These are phyloP conservation scores for Oryza punctata DNA, from an alignment of 176 grass and related monocot species.

Conservation along the genomic window DNA sequence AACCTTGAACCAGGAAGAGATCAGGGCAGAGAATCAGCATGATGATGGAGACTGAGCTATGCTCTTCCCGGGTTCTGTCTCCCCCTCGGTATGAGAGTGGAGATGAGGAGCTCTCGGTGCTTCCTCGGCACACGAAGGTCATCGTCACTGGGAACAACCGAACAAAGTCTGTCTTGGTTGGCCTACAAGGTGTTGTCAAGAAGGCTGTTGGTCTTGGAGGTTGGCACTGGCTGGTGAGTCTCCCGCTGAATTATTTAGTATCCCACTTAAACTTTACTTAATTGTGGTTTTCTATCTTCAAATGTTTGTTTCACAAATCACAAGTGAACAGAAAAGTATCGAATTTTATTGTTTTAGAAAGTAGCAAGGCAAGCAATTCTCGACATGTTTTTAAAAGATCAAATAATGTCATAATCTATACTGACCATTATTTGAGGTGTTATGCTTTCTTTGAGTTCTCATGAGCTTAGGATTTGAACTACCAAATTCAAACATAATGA, in stretches of 20 bases:
- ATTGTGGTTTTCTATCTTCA: background rate
- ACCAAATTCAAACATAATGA: conserved; percentile 11
- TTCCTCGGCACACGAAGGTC: conserved; percentile 80
- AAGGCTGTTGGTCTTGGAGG: conserved; percentile 89
- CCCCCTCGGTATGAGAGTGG: conserved; percentile 53
- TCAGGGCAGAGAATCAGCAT: conserved; percentile 3
- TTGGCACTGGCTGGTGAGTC: conserved; percentile 84
- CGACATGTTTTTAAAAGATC: background rate
- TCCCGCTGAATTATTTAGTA: conserved; percentile 6
- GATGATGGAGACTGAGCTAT: conserved; percentile 72
- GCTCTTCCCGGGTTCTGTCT: conserved; percentile 46
- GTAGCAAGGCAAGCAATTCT: background rate
- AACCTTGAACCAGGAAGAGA: conserved; percentile 24
- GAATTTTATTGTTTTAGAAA: conserved; percentile 15
- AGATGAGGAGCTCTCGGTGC: conserved; percentile 69
- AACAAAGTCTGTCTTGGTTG: conserved; percentile 83
- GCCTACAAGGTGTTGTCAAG: conserved; percentile 83
- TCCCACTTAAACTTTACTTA: conserved; percentile 31
- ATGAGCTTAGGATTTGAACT: background rate
- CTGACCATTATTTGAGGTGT: background rate
- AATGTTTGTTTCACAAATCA: background rate
- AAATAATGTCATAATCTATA: background rate
- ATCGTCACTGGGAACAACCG: conserved; percentile 87
- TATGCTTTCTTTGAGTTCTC: conserved; percentile 1
- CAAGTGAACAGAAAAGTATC: background rate